phyloP scores from a whole-genome alignment of 2,329 filamentous ascomycete species.

The Fusarium sp. region DNA sequence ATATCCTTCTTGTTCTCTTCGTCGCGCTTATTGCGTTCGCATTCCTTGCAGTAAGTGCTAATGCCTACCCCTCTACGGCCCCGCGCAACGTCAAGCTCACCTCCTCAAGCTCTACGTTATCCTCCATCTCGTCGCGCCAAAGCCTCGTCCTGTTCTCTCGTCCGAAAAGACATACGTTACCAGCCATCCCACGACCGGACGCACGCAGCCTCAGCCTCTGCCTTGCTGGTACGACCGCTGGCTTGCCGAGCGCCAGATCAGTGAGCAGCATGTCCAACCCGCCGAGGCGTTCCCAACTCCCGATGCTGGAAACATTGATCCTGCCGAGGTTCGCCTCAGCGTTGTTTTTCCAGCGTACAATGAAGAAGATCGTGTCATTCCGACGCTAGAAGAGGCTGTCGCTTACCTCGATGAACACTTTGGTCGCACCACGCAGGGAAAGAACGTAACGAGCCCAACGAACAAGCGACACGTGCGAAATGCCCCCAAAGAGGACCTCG shows the following conservation, averaged over 20 bases:
- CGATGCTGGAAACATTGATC: conserved; percentile 75
- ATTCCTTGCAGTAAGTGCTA: conserved; percentile 58
- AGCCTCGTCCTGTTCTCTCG: conserved; percentile 79
- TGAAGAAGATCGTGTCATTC: conserved; percentile 85
- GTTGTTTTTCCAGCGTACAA: conserved; percentile 97
- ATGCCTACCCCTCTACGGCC: not conserved
- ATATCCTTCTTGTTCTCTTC: conserved; percentile 57
- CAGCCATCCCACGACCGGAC: conserved; percentile 70
- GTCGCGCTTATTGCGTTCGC: conserved; percentile 53
- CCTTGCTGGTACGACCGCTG: conserved; percentile 91
- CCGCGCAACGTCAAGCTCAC: conserved; percentile 28
- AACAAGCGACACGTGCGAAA: conserved; percentile 55
- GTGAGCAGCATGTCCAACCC: conserved; percentile 57
- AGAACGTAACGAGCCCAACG: conserved; percentile 45
- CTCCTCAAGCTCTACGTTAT: conserved; percentile 69
- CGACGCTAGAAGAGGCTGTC: conserved; percentile 92
- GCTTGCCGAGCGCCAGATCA: conserved; percentile 72
- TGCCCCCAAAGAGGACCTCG: conserved; percentile 47
- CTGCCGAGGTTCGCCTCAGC: conserved; percentile 87
- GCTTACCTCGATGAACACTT: conserved; percentile 86
- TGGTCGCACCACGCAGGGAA: conserved; percentile 63
- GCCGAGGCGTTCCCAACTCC: conserved; percentile 59
- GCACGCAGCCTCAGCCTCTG: conserved; percentile 64
- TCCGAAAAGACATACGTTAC: conserved; percentile 92
- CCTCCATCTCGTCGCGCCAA: conserved; percentile 83